These are phyloP conservation scores for Canariomyces notabilis DNA, from an alignment of 2,329 filamentous ascomycete species.

Conservation along the genomic window DNA sequence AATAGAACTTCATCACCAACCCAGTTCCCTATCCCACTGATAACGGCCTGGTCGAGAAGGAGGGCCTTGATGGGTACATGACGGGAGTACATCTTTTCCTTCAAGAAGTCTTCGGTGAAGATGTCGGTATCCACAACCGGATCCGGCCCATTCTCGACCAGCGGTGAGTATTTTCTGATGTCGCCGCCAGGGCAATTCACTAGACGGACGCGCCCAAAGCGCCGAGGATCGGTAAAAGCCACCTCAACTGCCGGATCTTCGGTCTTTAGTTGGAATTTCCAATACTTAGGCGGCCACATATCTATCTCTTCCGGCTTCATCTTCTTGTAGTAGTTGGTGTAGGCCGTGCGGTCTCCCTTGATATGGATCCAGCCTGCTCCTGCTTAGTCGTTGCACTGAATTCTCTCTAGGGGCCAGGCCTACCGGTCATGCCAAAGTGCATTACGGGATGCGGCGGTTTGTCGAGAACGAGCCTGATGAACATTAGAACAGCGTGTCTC, in stretches of 20 bases:
- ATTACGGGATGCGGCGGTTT: slow-evolving; percentile 81
- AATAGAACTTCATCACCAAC: slow-evolving; percentile 93
- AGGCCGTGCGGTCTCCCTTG: slow-evolving; percentile 68
- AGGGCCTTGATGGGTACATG: slow-evolving; percentile 86
- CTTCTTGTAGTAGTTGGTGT: slow-evolving; percentile 77
- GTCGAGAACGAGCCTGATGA: slow-evolving; percentile 50
- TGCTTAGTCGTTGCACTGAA: slow-evolving; percentile 37
- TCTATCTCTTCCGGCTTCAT: slow-evolving; percentile 54
- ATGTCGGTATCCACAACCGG: slow-evolving; percentile 76
- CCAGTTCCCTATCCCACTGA: slow-evolving; percentile 96
- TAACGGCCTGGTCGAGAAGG: slow-evolving; percentile 78
- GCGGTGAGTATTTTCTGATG: slow-evolving; percentile 70
- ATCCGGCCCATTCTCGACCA: slow-evolving; percentile 91
- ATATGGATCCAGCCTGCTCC: slow-evolving; percentile 76
- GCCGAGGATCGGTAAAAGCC: slow-evolving; percentile 78
- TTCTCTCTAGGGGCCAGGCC: slow-evolving; percentile 26
- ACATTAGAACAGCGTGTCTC: background rate
- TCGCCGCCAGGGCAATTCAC: slow-evolving; percentile 73
- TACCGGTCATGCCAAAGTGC: slow-evolving; percentile 73
- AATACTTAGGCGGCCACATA: slow-evolving; percentile 82
- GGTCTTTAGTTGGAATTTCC: slow-evolving; percentile 71
- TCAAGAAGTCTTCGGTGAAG: slow-evolving; percentile 72
- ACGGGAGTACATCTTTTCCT: slow-evolving; percentile 64
- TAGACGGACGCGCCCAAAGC: slow-evolving; percentile 74
- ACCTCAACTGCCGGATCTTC: slow-evolving; percentile 51